Evolutionary conservation across 192 early-diverging fungal genomes (phyloP).

Genomic region (Backusella tuberculispora): DNA sequence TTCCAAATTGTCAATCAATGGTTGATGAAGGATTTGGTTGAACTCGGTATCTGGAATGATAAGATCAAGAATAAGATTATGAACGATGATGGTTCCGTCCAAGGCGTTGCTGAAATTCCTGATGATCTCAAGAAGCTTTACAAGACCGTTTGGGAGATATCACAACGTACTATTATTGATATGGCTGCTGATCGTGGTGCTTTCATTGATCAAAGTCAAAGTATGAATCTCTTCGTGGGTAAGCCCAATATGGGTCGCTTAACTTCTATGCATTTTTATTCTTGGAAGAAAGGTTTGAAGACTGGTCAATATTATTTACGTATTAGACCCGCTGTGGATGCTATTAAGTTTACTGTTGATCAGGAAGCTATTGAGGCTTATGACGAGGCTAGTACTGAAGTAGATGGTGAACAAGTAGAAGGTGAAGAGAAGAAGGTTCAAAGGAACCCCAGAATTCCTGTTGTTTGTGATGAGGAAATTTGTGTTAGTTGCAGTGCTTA

Average conservation of each 20-base stretch:
- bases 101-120: slow-evolving; percentile 77
- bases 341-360: slow-evolving; percentile 70
- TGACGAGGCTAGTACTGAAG: neutral
- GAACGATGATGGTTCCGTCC: slow-evolving; percentile 86
- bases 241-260: slow-evolving; percentile 92
- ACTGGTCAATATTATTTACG: slow-evolving; percentile 99
- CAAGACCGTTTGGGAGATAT: slow-evolving; percentile 98
- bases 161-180: slow-evolving; percentile 89
- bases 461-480: slow-evolving; percentile 17
- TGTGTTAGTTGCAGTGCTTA: slow-evolving; percentile 23
- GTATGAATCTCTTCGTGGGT: slow-evolving; percentile 93
- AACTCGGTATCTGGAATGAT: slow-evolving; percentile 92
- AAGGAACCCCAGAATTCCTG: slow-evolving; percentile 1
- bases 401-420: neutral
- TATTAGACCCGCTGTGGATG: slow-evolving; percentile 91
- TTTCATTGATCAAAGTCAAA: slow-evolving; percentile 97
- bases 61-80: slow-evolving; percentile 94
- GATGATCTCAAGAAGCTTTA: slow-evolving; percentile 88
- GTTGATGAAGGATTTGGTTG: slow-evolving; percentile 93
- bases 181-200: slow-evolving; percentile 97
- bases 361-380: slow-evolving; percentile 1
- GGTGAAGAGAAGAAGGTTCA: neutral
- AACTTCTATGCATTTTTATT: slow-evolving; percentile 98
- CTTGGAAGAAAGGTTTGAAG: slow-evolving; percentile 97
- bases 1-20: slow-evolving; percentile 99